Evolutionary conservation across 2,329 filamentous ascomycete genomes (phyloP).

Genomic region (Monilinia aucupariae): DNA sequence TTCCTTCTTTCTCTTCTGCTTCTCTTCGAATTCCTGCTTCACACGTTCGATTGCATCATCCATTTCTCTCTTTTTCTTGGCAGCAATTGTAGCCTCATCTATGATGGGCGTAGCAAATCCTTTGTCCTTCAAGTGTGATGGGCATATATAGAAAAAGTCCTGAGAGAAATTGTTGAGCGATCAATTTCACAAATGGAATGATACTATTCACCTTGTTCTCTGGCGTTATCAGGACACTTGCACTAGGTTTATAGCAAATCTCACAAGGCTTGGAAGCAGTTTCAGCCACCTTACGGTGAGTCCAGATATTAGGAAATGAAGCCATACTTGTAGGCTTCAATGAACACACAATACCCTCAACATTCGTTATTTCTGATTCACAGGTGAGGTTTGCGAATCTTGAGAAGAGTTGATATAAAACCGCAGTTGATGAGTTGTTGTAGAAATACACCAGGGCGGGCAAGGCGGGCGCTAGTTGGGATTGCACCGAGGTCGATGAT

Average conservation of each 20-base stretch:
- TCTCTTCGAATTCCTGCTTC: constrained; percentile 69
- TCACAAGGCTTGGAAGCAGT: constrained; percentile 78
- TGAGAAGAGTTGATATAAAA: neutral
- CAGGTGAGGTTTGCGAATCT: neutral
- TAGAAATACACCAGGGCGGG: neutral
- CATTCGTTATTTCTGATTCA: neutral
- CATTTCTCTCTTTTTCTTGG: constrained; percentile 56
- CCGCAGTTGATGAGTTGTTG: constrained; percentile 6
- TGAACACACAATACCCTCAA: neutral
- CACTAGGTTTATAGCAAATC: constrained; percentile 84
- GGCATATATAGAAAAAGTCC: constrained; percentile 92
- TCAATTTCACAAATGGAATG: neutral
- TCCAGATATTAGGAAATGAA: constrained; percentile 70
- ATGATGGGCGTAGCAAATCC: constrained; percentile 74
- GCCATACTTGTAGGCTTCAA: constrained; percentile 23
- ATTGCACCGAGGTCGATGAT: too few species aligned
- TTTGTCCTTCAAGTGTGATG: constrained; percentile 72
- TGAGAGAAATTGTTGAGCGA: constrained; percentile 31
- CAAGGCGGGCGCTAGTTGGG: constrained; percentile 8
- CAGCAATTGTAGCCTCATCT: constrained; percentile 60
- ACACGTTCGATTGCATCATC: constrained; percentile 60
- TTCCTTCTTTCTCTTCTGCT: constrained; percentile 62
- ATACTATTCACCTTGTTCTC: constrained; percentile 69
- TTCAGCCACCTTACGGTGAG: constrained; percentile 81
- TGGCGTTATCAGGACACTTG: constrained; percentile 80